A percentile compares a stretch with the other conserved stretches of the same genome.
These are phyloP conservation scores for Solanum medicagineum DNA, from an alignment of 257 asterid species.

Conservation along the genomic window DNA sequence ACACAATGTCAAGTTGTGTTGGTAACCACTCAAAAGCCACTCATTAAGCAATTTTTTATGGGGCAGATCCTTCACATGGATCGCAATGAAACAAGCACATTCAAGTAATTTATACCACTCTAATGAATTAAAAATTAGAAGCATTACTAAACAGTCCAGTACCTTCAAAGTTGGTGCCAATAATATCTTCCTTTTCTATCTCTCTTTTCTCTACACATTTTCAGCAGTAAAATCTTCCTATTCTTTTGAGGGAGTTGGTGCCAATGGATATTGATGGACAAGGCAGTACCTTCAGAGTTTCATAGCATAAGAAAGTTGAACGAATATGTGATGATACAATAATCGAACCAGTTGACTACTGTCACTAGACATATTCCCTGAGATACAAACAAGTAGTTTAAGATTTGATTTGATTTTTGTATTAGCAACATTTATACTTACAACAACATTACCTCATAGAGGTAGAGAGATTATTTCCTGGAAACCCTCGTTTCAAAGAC, in stretches of 20 bases:
- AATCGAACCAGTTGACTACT: constrained; percentile 69
- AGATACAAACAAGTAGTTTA: not conserved
- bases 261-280: not conserved
- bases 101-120: not conserved
- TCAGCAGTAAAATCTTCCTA: too few species aligned
- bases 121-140: not conserved
- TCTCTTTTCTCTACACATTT: too few species aligned
- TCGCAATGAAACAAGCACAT: not conserved
- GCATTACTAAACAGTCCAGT: too few species aligned
- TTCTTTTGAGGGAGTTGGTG: too few species aligned
- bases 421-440: not conserved
- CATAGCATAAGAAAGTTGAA: constrained; percentile 61
- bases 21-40: not conserved
- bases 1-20: not conserved
- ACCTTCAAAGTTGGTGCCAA: too few species aligned
- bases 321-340: constrained; percentile 70
- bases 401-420: not conserved
- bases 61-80: not conserved
- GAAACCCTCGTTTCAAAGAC: too few species aligned
- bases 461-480: too few species aligned
- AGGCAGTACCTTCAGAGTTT: constrained; percentile 60
- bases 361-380: constrained; percentile 69
- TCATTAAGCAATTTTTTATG: too few species aligned
- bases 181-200: too few species aligned
- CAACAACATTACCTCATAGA: too few species aligned